These are phyloP conservation scores for Acanthamoeba castellanii DNA, from an alignment of 208 protist genomes.

Conservation along the genomic window DNA sequence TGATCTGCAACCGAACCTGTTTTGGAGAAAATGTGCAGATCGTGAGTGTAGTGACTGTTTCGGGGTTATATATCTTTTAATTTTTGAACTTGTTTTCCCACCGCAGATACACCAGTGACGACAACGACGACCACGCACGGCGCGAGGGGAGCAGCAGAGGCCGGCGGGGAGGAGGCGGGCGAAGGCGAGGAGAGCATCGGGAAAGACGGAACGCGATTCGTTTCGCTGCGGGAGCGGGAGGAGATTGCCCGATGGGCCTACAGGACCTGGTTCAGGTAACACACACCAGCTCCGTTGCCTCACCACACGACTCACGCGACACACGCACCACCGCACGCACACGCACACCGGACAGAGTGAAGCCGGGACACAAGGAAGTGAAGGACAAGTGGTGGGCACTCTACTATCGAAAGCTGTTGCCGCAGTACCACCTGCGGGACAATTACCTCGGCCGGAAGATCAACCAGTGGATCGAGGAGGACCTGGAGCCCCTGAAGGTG, in stretches of 20 bases:
- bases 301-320: background rate
- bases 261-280: slow-evolving; percentile 76
- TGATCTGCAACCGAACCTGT: background rate
- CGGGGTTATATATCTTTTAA: background rate
- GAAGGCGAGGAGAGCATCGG: background rate
- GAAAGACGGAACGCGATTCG: background rate
- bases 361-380: slow-evolving; percentile 82
- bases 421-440: slow-evolving; percentile 81
- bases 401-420: slow-evolving; percentile 80
- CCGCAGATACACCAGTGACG: background rate
- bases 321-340: too few species aligned
- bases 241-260: slow-evolving; percentile 78
- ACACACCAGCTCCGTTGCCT: background rate
- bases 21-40: background rate
- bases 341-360: slow-evolving; percentile 10
- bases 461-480: slow-evolving; percentile 83
- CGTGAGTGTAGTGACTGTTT: background rate
- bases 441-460: slow-evolving; percentile 82
- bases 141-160: background rate
- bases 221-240: slow-evolving; percentile 73
- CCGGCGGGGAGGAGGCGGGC: background rate
- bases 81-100: too few species aligned
- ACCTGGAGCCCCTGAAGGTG: slow-evolving; percentile 63
- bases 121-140: background rate
- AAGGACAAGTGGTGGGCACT: slow-evolving; percentile 83